Percentiles rank a stretch among this genome's conserved stretches.
These are phyloP conservation scores for Pleurotus ostreatus DNA, from an alignment of 768 basidiomycete species.

Conservation along the genomic window DNA sequence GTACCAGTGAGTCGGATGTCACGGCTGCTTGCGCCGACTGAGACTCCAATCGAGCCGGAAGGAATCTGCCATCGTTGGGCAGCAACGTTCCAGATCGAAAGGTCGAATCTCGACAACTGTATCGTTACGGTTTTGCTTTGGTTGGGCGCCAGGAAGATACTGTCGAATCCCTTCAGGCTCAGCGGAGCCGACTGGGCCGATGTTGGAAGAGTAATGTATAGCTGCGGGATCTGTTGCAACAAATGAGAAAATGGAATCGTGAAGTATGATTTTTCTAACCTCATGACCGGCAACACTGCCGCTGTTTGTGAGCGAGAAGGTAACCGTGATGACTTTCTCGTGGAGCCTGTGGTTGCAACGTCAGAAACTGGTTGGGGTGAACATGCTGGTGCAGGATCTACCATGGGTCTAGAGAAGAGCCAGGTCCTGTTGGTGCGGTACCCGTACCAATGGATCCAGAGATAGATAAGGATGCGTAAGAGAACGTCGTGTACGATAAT, in stretches of 20 bases:
- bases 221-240: conserved; percentile 42
- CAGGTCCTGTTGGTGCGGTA: conserved; percentile 39
- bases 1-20: conserved; percentile 43
- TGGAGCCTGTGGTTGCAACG: conserved; percentile 35
- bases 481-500: conserved; percentile 56
- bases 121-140: conserved; percentile 43
- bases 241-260: neutral
- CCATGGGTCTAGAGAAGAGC: conserved; percentile 51
- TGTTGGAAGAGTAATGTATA: conserved; percentile 49
- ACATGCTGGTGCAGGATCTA: conserved; percentile 11
- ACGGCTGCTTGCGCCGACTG: conserved; percentile 47
- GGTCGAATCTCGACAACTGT: conserved; percentile 44
- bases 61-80: conserved; percentile 55
- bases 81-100: conserved; percentile 51
- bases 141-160: conserved; percentile 38
- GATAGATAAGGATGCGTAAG: conserved; percentile 41
- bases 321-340: conserved; percentile 45
- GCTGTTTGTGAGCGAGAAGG: conserved; percentile 50
- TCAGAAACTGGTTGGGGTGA: too few species aligned
- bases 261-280: conserved; percentile 23
- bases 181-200: conserved; percentile 45
- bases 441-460: conserved; percentile 37
- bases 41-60: conserved; percentile 39
- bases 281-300: conserved; percentile 52
- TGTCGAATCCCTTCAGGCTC: conserved; percentile 55